phyloP scores from a whole-genome alignment of 495 filamentous ascomycete genomes.

The Hypomontagnella monticulosa region DNA sequence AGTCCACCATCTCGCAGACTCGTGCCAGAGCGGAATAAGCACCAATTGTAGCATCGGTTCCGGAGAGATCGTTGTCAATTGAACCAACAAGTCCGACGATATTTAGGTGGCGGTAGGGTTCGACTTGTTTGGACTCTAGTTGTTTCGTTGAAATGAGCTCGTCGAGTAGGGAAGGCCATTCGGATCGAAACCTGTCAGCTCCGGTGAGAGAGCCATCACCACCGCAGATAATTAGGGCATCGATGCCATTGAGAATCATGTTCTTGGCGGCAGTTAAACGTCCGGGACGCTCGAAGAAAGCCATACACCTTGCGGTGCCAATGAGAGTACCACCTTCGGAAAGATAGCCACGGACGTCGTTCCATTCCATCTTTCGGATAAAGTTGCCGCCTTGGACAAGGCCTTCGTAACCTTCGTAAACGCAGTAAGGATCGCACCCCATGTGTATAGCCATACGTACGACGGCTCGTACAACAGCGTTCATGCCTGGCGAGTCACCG shows the following conservation, averaged over 20 bases:
- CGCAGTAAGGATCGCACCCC: slow-evolving; percentile 85
- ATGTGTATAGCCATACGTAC: slow-evolving; percentile 90
- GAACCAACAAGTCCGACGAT: slow-evolving; percentile 96
- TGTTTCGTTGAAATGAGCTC: slow-evolving; percentile 80
- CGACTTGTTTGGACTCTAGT: slow-evolving; percentile 72
- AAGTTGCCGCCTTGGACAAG: slow-evolving; percentile 88
- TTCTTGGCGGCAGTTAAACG: slow-evolving; percentile 89
- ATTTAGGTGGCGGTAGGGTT: slow-evolving; percentile 82
- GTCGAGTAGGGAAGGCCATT: slow-evolving; percentile 87
- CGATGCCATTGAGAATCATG: slow-evolving; percentile 89
- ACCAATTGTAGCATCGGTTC: slow-evolving; percentile 97
- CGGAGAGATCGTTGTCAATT: slow-evolving; percentile 98
- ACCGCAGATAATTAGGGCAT: slow-evolving; percentile 95
- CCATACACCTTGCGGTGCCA: slow-evolving; percentile 90
- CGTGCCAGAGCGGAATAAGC: slow-evolving; percentile 91
- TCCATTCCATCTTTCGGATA: slow-evolving; percentile 89
- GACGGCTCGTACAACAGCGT: slow-evolving; percentile 90
- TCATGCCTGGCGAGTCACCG: slow-evolving; percentile 98
- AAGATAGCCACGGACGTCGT: slow-evolving; percentile 93
- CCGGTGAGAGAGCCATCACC: slow-evolving; percentile 98
- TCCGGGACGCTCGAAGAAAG: slow-evolving; percentile 86
- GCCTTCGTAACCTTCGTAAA: slow-evolving; percentile 97
- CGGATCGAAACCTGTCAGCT: slow-evolving; percentile 88
- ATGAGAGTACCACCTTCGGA: slow-evolving; percentile 97
- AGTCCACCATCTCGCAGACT: slow-evolving; percentile 94